Conservation (phyloP, 2,329 filamentous ascomycete genomes). For the Teratosphaeria viscida region DNA sequence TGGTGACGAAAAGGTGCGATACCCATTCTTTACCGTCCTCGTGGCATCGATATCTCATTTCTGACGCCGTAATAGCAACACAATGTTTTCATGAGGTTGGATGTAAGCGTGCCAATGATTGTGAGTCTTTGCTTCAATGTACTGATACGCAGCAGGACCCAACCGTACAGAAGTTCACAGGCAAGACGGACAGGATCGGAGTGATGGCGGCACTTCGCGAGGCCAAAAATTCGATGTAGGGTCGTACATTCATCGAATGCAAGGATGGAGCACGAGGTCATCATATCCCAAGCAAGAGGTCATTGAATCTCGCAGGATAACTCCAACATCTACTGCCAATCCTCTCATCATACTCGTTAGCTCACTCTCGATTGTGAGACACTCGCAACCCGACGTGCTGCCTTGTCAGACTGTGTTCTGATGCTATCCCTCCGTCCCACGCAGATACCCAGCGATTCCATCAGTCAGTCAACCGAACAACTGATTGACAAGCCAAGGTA, state of each 20-base stretch:
- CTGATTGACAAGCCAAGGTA: no score
- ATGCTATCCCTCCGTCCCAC: no score
- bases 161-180: slow-evolving; percentile 71
- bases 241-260: not conserved
- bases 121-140: not conserved
- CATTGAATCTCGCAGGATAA: no score
- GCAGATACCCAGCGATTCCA: no score
- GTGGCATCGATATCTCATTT: not conserved
- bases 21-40: not conserved
- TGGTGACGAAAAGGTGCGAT: slow-evolving; percentile 77
- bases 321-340: no score
- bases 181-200: slow-evolving; percentile 65
- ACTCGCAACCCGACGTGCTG: no score
- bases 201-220: slow-evolving; percentile 81
- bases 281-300: not conserved
- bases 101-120: slow-evolving; percentile 43
- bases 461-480: no score
- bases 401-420: no score
- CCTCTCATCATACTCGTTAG: no score
- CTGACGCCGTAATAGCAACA: slow-evolving; percentile 50
- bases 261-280: not conserved
- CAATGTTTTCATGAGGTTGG: slow-evolving; percentile 91
- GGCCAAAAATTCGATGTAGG: slow-evolving; percentile 62
- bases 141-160: slow-evolving; percentile 48
- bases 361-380: no score